Conservation (phyloP, 2,329 filamentous ascomycete genomes). For the Hypomyces perniciosus region DNA sequence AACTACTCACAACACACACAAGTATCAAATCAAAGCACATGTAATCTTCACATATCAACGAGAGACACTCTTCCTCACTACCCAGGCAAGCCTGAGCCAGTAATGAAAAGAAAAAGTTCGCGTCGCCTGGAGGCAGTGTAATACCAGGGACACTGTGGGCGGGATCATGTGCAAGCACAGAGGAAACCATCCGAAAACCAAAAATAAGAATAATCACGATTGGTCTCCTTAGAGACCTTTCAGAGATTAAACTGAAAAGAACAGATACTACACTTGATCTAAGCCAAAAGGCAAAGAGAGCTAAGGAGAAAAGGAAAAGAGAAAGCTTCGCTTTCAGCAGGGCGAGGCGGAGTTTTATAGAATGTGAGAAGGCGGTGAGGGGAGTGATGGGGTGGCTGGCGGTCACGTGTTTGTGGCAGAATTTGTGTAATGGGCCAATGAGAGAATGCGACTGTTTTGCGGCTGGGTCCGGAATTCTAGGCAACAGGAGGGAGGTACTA, state of each 20-base stretch:
- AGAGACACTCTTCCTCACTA: constrained; percentile 42
- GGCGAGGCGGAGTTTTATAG: constrained; percentile 22
- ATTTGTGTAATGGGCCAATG: background rate
- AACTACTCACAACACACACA: too few species aligned
- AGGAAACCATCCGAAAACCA: constrained; percentile 29
- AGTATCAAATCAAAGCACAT: too few species aligned
- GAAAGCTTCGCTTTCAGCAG: constrained; percentile 15
- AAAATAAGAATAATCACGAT: constrained; percentile 75
- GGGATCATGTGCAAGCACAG: constrained; percentile 37
- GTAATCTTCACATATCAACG: too few species aligned
- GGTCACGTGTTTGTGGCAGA: constrained; percentile 10
- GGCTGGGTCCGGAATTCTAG: too few species aligned
- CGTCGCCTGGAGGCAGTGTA: constrained; percentile 41
- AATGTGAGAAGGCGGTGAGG: constrained; percentile 17
- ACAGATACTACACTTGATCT: constrained; percentile 96
- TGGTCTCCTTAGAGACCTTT: constrained; percentile 68
- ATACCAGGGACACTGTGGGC: constrained; percentile 40
- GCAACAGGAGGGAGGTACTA: too few species aligned
- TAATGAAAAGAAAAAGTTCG: constrained; percentile 37
- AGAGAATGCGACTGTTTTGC: background rate
- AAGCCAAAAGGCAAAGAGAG: constrained; percentile 58
- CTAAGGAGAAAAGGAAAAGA: constrained; percentile 32
- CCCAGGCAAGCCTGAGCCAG: constrained; percentile 30
- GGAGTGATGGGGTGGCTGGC: background rate
- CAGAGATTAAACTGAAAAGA: constrained; percentile 98